phyloP scores from a whole-genome alignment of 495 filamentous ascomycete species.

The Penicillium coffeae region DNA sequence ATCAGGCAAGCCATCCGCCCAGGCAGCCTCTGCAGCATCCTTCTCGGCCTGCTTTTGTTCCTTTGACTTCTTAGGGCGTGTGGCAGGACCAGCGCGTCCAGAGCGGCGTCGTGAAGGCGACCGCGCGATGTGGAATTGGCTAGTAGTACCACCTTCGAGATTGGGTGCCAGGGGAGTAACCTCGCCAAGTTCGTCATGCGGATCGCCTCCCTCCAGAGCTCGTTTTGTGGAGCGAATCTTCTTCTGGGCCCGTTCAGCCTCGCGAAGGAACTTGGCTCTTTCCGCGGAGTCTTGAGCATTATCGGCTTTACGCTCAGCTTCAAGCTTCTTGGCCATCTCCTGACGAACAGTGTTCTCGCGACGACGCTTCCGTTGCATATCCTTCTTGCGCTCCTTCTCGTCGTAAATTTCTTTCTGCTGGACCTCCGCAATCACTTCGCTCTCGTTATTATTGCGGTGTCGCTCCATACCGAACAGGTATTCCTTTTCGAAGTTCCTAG shows the following conservation, averaged over 20 bases:
- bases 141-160: constrained; percentile 83
- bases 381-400: constrained; percentile 99
- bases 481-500: constrained; percentile 50
- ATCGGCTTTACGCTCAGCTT: constrained; percentile 72
- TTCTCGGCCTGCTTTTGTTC: constrained; percentile 97
- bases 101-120: constrained; percentile 62
- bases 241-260: constrained; percentile 80
- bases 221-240: constrained; percentile 82
- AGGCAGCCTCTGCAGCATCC: constrained; percentile 84
- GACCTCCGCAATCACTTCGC: constrained; percentile 76
- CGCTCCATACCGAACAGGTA: constrained; percentile 50
- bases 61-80: constrained; percentile 80
- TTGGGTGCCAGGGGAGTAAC: constrained; percentile 73
- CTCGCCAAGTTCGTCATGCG: constrained; percentile 74
- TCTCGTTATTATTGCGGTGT: constrained; percentile 54
- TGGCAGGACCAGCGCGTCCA: constrained; percentile 56
- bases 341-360: constrained; percentile 89
- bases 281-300: constrained; percentile 74
- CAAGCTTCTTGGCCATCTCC: constrained; percentile 79
- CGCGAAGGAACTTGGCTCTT: constrained; percentile 67
- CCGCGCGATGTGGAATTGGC: constrained; percentile 70
- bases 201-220: constrained; percentile 77
- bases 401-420: constrained; percentile 85
- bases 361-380: constrained; percentile 97
- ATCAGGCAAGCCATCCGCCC: constrained; percentile 79